A percentile compares a stretch with the other conserved stretches of the same genome.
These are phyloP conservation scores for Schizonepeta tenuifolia DNA, from an alignment of 257 asterid species.

Conservation along the genomic window DNA sequence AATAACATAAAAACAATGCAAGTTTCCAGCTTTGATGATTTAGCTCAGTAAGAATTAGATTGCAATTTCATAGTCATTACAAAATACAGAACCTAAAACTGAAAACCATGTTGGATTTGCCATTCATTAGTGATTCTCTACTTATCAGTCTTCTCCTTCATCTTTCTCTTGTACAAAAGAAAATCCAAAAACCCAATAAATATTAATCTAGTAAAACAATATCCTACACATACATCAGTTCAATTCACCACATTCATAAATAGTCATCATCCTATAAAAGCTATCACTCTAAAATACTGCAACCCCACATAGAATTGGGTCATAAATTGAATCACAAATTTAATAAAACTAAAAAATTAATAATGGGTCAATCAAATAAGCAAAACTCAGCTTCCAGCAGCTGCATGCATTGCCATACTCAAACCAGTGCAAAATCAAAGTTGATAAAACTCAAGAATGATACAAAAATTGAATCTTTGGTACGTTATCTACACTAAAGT, in stretches of 20 bases:
- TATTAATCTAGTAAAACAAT: not conserved
- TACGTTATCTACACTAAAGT: not conserved
- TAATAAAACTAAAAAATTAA: not conserved
- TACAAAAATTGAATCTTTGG: constrained; percentile 15
- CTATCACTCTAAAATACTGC: not conserved
- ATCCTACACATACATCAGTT: not conserved
- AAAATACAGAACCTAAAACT: not conserved
- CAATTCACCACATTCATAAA: not conserved
- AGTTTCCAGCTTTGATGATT: constrained; percentile 2
- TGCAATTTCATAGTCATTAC: not conserved
- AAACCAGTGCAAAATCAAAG: constrained; percentile 16
- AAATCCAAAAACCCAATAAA: not conserved
- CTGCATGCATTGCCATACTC: constrained; percentile 31
- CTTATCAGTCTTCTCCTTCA: not conserved
- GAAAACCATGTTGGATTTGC: constrained; percentile 6
- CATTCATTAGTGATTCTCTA: not conserved
- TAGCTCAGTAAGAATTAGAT: not conserved
- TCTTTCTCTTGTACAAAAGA: not conserved
- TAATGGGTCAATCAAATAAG: not conserved
- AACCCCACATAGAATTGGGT: not conserved
- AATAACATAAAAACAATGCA: not conserved
- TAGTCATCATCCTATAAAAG: not conserved
- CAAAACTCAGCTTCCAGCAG: constrained; percentile 14
- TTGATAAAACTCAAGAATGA: not conserved
- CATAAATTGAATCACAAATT: not conserved